These are phyloP conservation scores for Hysterium pulicare DNA, from an alignment of 2,329 filamentous ascomycete species.

Conservation along the genomic window DNA sequence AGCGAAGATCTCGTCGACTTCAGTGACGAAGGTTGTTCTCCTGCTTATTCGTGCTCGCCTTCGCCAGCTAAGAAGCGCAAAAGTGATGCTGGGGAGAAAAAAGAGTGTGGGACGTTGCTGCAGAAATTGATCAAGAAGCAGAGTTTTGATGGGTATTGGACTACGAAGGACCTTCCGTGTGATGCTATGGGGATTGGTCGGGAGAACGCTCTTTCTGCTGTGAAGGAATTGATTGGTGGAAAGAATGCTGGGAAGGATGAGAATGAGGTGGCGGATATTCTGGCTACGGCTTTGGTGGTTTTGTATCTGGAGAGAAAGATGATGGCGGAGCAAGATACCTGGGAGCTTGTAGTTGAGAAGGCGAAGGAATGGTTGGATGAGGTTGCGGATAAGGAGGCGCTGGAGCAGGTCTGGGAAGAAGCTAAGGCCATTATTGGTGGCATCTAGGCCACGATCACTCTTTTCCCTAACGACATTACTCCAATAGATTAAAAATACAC, in stretches of 20 bases:
- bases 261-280: constrained; percentile 7
- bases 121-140: constrained; percentile 52
- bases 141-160: constrained; percentile 55
- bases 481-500: neutral
- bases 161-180: constrained; percentile 22
- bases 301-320: constrained; percentile 48
- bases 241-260: constrained; percentile 12
- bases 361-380: constrained; percentile 49
- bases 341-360: constrained; percentile 62
- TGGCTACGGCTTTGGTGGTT: constrained; percentile 43
- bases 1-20: too few species aligned
- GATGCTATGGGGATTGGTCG: constrained; percentile 14
- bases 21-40: too few species aligned
- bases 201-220: constrained; percentile 4
- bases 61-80: too few species aligned
- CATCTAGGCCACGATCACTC: too few species aligned
- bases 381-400: neutral
- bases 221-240: constrained; percentile 1
- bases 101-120: constrained; percentile 23
- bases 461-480: neutral
- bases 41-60: too few species aligned
- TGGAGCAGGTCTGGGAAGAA: neutral
- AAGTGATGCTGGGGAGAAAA: too few species aligned
- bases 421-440: too few species aligned
- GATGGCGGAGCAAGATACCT: constrained; percentile 50